Base-by-base conservation (phyloP, 108 stramenopile species). In the Pseudonitzschia delicatissima region DNA sequence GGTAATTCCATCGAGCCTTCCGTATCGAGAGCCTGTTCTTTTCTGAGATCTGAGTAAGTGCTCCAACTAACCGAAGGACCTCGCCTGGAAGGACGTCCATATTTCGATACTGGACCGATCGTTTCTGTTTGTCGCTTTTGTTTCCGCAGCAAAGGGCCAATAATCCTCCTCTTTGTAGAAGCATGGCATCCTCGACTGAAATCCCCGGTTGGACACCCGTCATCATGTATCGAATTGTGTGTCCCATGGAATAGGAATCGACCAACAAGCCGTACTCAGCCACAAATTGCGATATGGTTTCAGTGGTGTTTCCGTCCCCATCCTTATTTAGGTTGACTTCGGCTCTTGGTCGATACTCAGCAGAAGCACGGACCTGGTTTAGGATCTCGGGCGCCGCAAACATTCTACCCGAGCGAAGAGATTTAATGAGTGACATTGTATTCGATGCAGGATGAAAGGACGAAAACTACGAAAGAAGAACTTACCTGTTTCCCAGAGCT, bases 161-260 rank as follows among this genome's bases (percentile, higher is more conserved):
- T 5, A 36, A 39, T 0, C 53, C 15, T 39, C 26, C 45, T 4
- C 52, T 62, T 49, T 73, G 57, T 21, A 36, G 9, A 23, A 9
- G 13, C 9, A 87, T 72, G 44, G 78, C 78, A 9, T 85, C 82
- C 3, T 73, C 53, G 11, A 82, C 76, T 29, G 63, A 37, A 20
- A 45, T 32, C 40, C 81, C 26, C 5, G 90, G 82, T 15, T 79
- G 74, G 12, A 82, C 82, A 29, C 90, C 90, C 1, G 90, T 88
- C 37, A 91, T 65, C 57, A 73, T 76, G 73, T 84, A 79, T 39
- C 73, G 69, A 51, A 87, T 80, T 17, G 85, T 86, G 4, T 69
- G 48, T 5, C 90, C 90, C 32, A 87, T 70, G 45, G 80, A 74
- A 76, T 73, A 91, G 15, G 90, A 81, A 77, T 91, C 90, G 0